A percentile compares a stretch with the other conserved stretches of the same genome.
phyloP scores from a whole-genome alignment of 768 basidiomycete genomes.

The Termitomyces bulborhizus region DNA sequence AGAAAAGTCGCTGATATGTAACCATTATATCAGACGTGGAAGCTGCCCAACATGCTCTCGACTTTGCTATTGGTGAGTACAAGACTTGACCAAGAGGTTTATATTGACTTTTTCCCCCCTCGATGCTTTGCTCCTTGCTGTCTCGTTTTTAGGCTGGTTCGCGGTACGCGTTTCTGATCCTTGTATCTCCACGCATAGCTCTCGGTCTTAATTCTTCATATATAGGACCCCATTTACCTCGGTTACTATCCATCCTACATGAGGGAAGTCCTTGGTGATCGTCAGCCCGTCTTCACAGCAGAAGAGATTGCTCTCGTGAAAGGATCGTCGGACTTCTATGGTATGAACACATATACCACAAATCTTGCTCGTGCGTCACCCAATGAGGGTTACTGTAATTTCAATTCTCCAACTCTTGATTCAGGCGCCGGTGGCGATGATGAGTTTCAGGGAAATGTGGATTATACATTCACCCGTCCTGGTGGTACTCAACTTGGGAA shows the following conservation, averaged over 20 bases:
- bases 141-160: slow-evolving; percentile 43
- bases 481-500: slow-evolving; percentile 61
- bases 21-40: slow-evolving; percentile 40
- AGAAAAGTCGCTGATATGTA: neutral
- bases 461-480: slow-evolving; percentile 55
- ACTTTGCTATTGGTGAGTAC: slow-evolving; percentile 58
- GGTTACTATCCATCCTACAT: slow-evolving; percentile 62
- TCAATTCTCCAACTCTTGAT: neutral
- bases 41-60: slow-evolving; percentile 67
- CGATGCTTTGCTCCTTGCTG: slow-evolving; percentile 17
- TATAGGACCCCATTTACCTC: slow-evolving; percentile 62
- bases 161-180: slow-evolving; percentile 32
- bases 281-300: slow-evolving; percentile 51
- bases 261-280: slow-evolving; percentile 47
- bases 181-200: neutral
- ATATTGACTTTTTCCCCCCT: slow-evolving; percentile 7
- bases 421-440: slow-evolving; percentile 53
- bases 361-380: slow-evolving; percentile 46
- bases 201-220: slow-evolving; percentile 5
- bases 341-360: slow-evolving; percentile 69
- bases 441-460: slow-evolving; percentile 57
- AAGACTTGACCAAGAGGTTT: neutral
- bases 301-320: slow-evolving; percentile 54
- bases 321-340: slow-evolving; percentile 66
- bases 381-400: neutral